phyloP scores from a whole-genome alignment of 2,329 filamentous ascomycete species.

The Salinomyces thailandicus region DNA sequence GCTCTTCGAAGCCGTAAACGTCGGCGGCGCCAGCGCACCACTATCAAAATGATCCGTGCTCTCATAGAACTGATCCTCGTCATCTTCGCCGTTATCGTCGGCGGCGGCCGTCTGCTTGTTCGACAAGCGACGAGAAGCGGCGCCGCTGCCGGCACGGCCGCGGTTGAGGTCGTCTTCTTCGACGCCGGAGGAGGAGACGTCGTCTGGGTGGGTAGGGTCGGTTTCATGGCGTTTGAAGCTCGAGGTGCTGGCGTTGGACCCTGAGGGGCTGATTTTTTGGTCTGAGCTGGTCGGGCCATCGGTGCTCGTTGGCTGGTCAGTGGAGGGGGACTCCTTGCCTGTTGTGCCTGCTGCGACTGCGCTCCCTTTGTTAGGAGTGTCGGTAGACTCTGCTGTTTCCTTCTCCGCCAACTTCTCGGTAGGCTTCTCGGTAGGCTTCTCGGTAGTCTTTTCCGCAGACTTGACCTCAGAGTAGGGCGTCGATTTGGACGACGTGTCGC shows the following conservation, averaged over 20 bases:
- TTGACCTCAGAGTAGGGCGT: no score
- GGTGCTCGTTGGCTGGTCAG: no score
- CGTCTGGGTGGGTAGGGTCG: slow-evolving; percentile 11
- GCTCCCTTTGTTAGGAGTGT: no score
- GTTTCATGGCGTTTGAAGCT: slow-evolving; percentile 15
- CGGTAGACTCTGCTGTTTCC: no score
- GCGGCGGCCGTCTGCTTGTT: background rate
- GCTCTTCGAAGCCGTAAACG: slow-evolving; percentile 29
- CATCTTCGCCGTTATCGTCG: slow-evolving; percentile 13
- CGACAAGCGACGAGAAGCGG: slow-evolving; percentile 7
- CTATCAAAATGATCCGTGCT: slow-evolving; percentile 39
- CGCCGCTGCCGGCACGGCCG: slow-evolving; percentile 15
- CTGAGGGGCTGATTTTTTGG: background rate
- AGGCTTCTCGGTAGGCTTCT: no score
- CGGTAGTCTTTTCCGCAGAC: no score
- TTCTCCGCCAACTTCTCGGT: no score
- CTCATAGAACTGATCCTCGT: slow-evolving; percentile 43
- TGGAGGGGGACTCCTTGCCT: no score
- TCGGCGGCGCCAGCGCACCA: slow-evolving; percentile 34
- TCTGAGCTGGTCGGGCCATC: background rate
- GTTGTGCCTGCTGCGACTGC: no score
- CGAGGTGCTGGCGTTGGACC: slow-evolving; percentile 12
- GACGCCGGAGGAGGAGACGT: slow-evolving; percentile 20
- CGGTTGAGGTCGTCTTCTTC: slow-evolving; percentile 22
- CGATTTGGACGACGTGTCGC: no score